Conservation (phyloP, 2,329 filamentous ascomycete species). For the Diaporthe eres region DNA sequence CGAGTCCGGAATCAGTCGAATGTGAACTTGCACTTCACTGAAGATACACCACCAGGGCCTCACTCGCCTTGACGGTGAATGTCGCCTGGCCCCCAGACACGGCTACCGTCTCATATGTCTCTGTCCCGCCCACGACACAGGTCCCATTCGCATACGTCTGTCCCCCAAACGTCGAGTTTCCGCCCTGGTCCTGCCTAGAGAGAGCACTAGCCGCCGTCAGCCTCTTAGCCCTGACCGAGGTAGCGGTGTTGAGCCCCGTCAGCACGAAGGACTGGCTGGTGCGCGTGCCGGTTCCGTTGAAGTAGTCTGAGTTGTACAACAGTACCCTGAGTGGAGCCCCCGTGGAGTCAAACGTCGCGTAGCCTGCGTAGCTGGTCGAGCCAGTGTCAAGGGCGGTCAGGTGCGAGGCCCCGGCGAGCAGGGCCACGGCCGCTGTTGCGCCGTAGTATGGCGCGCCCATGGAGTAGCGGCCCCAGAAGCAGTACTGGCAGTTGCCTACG, state of each 20-base stretch:
- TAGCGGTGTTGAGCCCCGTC: slow-evolving; percentile 49
- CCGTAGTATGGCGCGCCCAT: slow-evolving; percentile 68
- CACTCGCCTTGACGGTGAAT: slow-evolving; percentile 56
- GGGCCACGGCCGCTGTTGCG: slow-evolving; percentile 62
- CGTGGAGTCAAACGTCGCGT: slow-evolving; percentile 58
- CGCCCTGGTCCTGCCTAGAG: slow-evolving; percentile 59
- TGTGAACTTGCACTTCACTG: slow-evolving; percentile 43
- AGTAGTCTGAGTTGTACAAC: slow-evolving; percentile 64
- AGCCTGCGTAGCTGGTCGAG: slow-evolving; percentile 59
- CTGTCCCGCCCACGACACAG: slow-evolving; percentile 58
- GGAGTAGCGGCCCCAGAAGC: slow-evolving; percentile 62
- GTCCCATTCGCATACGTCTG: slow-evolving; percentile 61
- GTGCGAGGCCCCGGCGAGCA: slow-evolving; percentile 58
- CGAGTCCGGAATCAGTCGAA: background rate
- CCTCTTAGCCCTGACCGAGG: slow-evolving; percentile 56
- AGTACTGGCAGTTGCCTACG: slow-evolving; percentile 65
- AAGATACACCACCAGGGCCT: slow-evolving; percentile 64
- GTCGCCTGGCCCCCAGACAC: slow-evolving; percentile 54
- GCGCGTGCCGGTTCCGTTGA: slow-evolving; percentile 51
- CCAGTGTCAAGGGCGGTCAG: slow-evolving; percentile 62
- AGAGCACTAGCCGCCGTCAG: slow-evolving; percentile 59
- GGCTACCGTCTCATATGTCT: slow-evolving; percentile 53
- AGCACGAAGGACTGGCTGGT: slow-evolving; percentile 57
- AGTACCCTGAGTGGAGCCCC: slow-evolving; percentile 55
- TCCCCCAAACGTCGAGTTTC: slow-evolving; percentile 59